Evolutionary conservation across 495 filamentous ascomycete genomes (phyloP).

Genomic region (Entonaema liquescens): DNA sequence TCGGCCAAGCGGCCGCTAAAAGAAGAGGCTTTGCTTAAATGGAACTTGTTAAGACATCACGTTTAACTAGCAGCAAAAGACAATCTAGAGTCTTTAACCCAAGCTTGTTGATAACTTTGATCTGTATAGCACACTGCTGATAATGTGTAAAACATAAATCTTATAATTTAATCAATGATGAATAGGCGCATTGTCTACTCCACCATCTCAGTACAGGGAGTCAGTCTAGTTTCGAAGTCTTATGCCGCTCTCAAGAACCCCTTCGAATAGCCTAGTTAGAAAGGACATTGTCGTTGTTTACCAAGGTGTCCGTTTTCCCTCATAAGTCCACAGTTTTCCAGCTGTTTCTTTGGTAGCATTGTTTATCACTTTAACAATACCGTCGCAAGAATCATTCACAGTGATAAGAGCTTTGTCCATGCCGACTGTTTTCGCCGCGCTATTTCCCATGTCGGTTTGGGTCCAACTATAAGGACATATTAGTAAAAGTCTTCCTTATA

Average conservation of each 20-base stretch:
- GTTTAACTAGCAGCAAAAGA: no score
- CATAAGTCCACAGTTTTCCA: not conserved
- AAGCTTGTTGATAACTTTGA: no score
- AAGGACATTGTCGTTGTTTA: not conserved
- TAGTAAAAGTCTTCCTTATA: not conserved
- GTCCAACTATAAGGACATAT: slow-evolving; percentile 1
- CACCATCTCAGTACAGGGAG: not conserved
- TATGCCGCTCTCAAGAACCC: not conserved
- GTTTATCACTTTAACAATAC: not conserved
- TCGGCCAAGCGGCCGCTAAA: not conserved
- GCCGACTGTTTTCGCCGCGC: not conserved
- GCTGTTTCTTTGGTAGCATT: not conserved
- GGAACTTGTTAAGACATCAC: not conserved
- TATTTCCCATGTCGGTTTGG: slow-evolving; percentile 2
- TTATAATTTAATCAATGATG: no score
- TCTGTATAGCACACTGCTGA: no score
- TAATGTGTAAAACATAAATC: no score
- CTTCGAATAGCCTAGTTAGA: not conserved
- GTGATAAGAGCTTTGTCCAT: not conserved
- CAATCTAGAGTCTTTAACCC: no score
- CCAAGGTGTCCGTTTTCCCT: not conserved
- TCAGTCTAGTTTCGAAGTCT: not conserved
- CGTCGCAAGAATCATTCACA: not conserved
- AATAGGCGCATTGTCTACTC: no score
- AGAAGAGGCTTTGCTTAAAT: not conserved